Evolutionary conservation across 352 stramenopile genomes (phyloP).

Genomic region (Phytophthora cajani): DNA sequence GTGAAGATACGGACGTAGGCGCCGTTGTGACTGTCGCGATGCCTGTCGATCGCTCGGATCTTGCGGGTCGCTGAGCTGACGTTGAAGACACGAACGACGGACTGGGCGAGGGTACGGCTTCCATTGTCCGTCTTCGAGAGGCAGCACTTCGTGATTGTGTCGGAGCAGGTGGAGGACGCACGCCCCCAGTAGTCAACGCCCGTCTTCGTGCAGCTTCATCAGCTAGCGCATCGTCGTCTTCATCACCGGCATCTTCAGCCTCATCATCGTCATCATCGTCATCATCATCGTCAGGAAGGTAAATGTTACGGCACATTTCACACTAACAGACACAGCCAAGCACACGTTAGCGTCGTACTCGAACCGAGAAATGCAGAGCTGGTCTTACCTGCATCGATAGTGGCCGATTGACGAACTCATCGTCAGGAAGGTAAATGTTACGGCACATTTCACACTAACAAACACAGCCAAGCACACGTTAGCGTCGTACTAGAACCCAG

Average conservation of each 20-base stretch:
- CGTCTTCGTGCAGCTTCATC: constrained; percentile 27
- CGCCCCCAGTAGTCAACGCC: constrained; percentile 25
- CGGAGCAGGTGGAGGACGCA: constrained; percentile 14
- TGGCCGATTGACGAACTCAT: constrained; percentile 63
- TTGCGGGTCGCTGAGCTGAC: constrained; percentile 26
- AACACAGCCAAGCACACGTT: constrained; percentile 14
- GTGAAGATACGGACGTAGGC: constrained; percentile 27
- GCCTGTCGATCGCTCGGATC: constrained; percentile 29
- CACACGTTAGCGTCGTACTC: constrained; percentile 13
- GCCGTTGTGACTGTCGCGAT: constrained; percentile 32
- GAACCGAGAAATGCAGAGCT: neutral
- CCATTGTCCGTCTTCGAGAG: constrained; percentile 27
- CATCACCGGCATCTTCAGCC: constrained; percentile 27
- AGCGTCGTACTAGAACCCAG: neutral
- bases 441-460: constrained; percentile 57
- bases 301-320: constrained; percentile 56
- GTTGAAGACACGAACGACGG: constrained; percentile 32
- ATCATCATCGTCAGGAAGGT: constrained; percentile 36
- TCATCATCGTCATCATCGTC: constrained; percentile 29
- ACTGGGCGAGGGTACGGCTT: constrained; percentile 15
- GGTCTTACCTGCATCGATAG: constrained; percentile 63
- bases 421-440: constrained; percentile 43
- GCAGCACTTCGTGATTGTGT: constrained; percentile 5
- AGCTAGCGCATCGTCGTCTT: constrained; percentile 25
- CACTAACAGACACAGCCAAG: constrained; percentile 35